Conservation (phyloP, 148 eudicot genomes). For the Dysphania ambrosioides region DNA sequence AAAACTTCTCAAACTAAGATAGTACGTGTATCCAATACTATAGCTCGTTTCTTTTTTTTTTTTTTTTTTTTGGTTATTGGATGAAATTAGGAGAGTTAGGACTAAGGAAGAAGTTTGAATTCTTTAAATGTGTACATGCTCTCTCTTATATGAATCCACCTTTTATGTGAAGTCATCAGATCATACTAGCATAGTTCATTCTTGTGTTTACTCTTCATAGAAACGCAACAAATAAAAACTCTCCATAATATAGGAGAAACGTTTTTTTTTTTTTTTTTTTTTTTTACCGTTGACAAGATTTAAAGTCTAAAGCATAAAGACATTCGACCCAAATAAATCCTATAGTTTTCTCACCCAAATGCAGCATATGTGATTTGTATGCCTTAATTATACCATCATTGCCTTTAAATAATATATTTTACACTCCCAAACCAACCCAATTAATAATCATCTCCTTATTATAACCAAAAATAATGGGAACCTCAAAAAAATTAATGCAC, state of each 20-base stretch:
- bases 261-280: too few relatives aligned
- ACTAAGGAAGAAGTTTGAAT: too few relatives aligned
- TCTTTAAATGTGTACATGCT: too few relatives aligned
- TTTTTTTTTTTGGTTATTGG: too few relatives aligned
- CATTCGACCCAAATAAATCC: background rate
- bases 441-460: background rate
- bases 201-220: too few relatives aligned
- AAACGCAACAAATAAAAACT: background rate
- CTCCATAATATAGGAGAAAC: background rate
- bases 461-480: background rate
- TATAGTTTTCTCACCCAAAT: background rate
- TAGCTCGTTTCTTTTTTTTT: too few relatives aligned
- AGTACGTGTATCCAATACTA: too few relatives aligned
- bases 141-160: too few relatives aligned
- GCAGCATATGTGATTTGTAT: slow-evolving; percentile 22
- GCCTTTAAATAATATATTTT: background rate
- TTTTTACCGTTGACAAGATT: slow-evolving; percentile 9
- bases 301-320: background rate
- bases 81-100: too few relatives aligned
- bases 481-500: background rate
- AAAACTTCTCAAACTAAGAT: too few relatives aligned
- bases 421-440: background rate
- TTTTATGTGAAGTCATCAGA: too few relatives aligned
- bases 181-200: too few relatives aligned
- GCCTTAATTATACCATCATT: slow-evolving; percentile 12